Conservation (phyloP, 176 grass and related monocot species). For the Saccharum officinarum region DNA sequence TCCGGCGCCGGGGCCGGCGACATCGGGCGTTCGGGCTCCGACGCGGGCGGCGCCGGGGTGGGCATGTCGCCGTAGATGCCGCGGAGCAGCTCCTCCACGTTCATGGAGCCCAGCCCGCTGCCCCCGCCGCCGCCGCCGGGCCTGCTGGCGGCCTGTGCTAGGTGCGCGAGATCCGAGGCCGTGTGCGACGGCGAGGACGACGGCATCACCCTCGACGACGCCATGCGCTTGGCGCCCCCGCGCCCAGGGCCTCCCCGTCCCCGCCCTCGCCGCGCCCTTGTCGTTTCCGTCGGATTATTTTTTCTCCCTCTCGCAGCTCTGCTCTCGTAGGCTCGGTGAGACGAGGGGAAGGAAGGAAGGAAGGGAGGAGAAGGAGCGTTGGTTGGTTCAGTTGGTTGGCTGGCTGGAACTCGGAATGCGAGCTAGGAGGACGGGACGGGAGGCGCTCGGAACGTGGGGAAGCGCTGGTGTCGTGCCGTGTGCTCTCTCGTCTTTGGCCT, state of each 20-base stretch:
- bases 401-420: slow-evolving; percentile 17
- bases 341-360: background rate
- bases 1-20: slow-evolving; percentile 18
- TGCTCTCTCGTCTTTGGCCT: background rate
- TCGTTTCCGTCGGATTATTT: slow-evolving; percentile 20
- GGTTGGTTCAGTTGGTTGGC: slow-evolving; percentile 21
- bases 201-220: slow-evolving; percentile 69
- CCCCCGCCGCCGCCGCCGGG: slow-evolving; percentile 17
- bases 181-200: slow-evolving; percentile 68
- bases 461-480: slow-evolving; percentile 13
- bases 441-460: slow-evolving; percentile 9
- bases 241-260: slow-evolving; percentile 28
- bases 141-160: slow-evolving; percentile 40
- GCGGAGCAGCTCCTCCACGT: slow-evolving; percentile 81
- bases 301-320: background rate
- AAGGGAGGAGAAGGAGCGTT: background rate
- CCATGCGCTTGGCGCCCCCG: slow-evolving; percentile 42
- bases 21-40: slow-evolving; percentile 3
- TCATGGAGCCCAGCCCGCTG: slow-evolving; percentile 74
- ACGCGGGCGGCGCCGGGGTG: background rate
- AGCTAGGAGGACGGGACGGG: background rate
- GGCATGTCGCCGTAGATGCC: slow-evolving; percentile 54
- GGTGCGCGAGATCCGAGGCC: slow-evolving; percentile 72
- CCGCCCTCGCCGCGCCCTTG: slow-evolving; percentile 18
- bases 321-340: background rate